Conservation (phyloP, 306 rosid genomes). For the Lathyrus oleraceus region DNA sequence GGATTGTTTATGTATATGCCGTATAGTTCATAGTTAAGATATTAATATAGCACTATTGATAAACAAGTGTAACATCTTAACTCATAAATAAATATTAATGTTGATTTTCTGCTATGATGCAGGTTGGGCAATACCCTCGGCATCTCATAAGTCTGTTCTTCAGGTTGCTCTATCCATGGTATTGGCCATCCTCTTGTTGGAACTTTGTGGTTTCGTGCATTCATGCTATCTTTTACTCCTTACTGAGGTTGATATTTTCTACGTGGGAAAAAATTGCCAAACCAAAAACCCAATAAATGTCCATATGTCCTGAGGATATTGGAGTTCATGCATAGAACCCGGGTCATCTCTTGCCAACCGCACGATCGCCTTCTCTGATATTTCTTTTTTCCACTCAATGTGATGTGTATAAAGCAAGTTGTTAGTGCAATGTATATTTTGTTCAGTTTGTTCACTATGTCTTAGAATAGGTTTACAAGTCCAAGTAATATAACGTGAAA, state of each 20-base stretch:
- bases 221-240: constrained; percentile 53
- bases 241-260: constrained; percentile 61
- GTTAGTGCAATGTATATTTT: constrained; percentile 31
- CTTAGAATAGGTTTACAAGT: not conserved
- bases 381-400: not conserved
- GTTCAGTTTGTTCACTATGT: constrained; percentile 33
- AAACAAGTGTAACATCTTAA: not conserved
- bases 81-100: constrained; percentile 3
- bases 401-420: constrained; percentile 31
- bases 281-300: constrained; percentile 42
- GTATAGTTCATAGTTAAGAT: not conserved
- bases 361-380: not conserved
- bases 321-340: not conserved
- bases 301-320: not conserved
- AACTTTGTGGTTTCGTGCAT: constrained; percentile 61
- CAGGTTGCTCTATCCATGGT: constrained; percentile 94
- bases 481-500: not conserved
- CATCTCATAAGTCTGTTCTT: constrained; percentile 94
- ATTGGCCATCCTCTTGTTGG: constrained; percentile 99
- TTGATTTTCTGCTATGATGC: constrained; percentile 30
- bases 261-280: constrained; percentile 54
- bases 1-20: not conserved
- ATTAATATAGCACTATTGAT: not conserved
- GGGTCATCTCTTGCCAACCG: constrained; percentile 4
- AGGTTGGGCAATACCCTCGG: constrained; percentile 93